Conservation (phyloP, 148 eudicot species). For the Vaccinium darrowii region DNA sequence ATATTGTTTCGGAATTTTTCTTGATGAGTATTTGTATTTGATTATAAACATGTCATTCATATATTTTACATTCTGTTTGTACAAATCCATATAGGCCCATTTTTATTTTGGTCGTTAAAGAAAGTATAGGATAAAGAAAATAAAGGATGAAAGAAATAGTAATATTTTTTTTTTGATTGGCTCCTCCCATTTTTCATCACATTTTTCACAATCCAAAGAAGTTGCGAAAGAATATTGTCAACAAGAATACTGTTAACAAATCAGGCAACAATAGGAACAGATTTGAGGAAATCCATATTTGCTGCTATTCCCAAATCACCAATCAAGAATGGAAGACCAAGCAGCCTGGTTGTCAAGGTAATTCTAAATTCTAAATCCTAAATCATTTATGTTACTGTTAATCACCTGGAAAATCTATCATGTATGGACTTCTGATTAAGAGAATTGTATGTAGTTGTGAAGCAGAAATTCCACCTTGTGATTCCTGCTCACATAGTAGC, state of each 20-base stretch:
- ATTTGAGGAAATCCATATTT: conserved; percentile 39
- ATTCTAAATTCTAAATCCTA: not conserved
- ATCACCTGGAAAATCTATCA: conserved; percentile 6
- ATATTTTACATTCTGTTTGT: too few species aligned
- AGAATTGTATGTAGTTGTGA: not conserved
- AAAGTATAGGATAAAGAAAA: too few species aligned
- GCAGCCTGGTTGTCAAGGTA: conserved; percentile 52
- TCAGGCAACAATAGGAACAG: conserved; percentile 33
- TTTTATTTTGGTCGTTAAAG: too few species aligned
- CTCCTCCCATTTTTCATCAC: not conserved
- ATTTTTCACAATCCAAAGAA: not conserved
- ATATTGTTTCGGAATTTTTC: too few species aligned
- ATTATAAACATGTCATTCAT: too few species aligned
- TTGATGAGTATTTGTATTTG: too few species aligned
- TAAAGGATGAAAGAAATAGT: too few species aligned
- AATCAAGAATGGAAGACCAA: conserved; percentile 40
- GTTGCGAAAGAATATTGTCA: not conserved
- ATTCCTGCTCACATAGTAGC: conserved; percentile 40
- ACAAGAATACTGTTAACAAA: not conserved
- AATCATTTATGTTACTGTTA: not conserved
- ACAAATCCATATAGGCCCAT: too few species aligned
- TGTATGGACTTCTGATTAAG: conserved; percentile 10
- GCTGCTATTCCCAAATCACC: conserved; percentile 21
- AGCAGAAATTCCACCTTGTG: conserved; percentile 30
- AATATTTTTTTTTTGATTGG: not conserved